These are phyloP conservation scores for Taphrina communis DNA, from an alignment of 1,139 yeast species.

Conservation along the genomic window DNA sequence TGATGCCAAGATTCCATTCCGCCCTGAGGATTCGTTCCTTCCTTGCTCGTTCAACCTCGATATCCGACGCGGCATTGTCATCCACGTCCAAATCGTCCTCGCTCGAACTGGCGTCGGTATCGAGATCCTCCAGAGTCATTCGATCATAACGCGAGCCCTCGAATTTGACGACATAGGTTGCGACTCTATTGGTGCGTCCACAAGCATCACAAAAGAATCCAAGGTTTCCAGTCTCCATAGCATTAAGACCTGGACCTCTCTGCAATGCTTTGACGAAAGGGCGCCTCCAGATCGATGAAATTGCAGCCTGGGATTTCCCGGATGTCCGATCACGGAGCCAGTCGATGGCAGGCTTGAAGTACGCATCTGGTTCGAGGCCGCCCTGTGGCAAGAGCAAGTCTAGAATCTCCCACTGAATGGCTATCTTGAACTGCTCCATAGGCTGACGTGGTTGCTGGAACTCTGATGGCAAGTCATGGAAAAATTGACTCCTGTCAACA, in stretches of 20 bases:
- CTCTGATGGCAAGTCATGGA: constrained; percentile 24
- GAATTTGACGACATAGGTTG: constrained; percentile 35
- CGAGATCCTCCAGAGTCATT: constrained; percentile 36
- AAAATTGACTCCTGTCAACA: constrained; percentile 4
- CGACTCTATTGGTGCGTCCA: constrained; percentile 30
- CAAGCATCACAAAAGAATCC: constrained; percentile 39
- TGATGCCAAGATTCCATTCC: constrained; percentile 36
- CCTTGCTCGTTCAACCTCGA: constrained; percentile 24
- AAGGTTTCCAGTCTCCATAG: constrained; percentile 34
- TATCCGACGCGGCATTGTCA: constrained; percentile 25
- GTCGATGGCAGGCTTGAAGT: constrained; percentile 38
- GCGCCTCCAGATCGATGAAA: constrained; percentile 30
- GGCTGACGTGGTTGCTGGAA: constrained; percentile 36
- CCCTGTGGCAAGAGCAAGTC: constrained; percentile 37
- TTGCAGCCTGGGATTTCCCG: constrained; percentile 34
- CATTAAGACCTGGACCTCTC: constrained; percentile 29
- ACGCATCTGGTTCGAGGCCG: constrained; percentile 30
- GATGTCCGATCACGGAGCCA: constrained; percentile 35
- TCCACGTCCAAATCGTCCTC: constrained; percentile 35
- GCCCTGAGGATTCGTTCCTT: constrained; percentile 22
- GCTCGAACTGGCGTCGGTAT: constrained; percentile 26
- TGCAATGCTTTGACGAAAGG: constrained; percentile 28
- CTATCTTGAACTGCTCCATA: constrained; percentile 34
- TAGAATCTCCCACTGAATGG: constrained; percentile 35
- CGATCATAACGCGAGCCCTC: constrained; percentile 37